These are phyloP conservation scores for Rosa persica DNA, from an alignment of 306 rosid genomes.

Conservation along the genomic window DNA sequence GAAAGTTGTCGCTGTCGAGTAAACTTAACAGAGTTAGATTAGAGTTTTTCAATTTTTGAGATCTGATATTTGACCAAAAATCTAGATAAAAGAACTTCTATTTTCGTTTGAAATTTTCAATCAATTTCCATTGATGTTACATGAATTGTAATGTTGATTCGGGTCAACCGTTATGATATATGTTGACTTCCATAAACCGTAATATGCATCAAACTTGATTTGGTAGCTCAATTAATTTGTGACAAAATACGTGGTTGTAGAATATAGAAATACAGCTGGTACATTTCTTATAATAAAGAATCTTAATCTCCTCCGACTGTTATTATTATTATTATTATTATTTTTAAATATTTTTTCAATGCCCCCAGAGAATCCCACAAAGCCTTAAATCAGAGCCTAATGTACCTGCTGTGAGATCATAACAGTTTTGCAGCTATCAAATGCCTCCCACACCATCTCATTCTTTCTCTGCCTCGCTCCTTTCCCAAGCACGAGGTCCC, in stretches of 20 bases:
- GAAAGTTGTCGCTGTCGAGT: too few relatives aligned
- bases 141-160: background rate
- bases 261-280: background rate
- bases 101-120: background rate
- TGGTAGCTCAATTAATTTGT: background rate
- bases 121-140: background rate
- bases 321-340: too few relatives aligned
- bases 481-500: background rate
- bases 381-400: background rate
- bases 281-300: background rate
- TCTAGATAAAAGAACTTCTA: too few relatives aligned
- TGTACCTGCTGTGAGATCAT: background rate
- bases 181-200: background rate
- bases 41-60: too few relatives aligned
- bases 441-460: background rate
- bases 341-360: background rate
- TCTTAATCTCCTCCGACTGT: background rate
- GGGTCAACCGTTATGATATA: background rate
- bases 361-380: background rate
- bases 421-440: background rate
- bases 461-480: background rate
- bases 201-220: background rate
- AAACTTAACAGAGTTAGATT: too few relatives aligned
- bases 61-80: too few relatives aligned
- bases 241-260: background rate